Evolutionary conservation across 139 green algal genomes (phyloP).

Genomic region (Chlamydomonas sphaeroides): DNA sequence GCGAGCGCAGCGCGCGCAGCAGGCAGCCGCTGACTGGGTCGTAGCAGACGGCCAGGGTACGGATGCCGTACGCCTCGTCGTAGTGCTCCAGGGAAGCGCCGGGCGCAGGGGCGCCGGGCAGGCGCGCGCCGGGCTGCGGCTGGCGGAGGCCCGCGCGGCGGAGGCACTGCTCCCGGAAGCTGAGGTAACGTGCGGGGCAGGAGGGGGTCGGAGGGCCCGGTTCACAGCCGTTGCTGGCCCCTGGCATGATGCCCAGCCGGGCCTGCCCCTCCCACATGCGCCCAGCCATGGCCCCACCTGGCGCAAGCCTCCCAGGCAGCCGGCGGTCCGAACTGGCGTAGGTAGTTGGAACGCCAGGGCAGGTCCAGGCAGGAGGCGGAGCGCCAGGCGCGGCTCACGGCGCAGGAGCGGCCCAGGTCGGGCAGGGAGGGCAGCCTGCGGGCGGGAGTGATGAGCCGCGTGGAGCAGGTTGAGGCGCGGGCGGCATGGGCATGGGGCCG

Average conservation of each 20-base stretch:
- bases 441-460: background rate
- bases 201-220: background rate
- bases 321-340: background rate
- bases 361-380: background rate
- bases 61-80: slow-evolving; percentile 8
- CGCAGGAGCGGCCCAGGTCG: background rate
- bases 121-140: background rate
- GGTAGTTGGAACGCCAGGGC: background rate
- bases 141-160: background rate
- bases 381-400: slow-evolving; percentile 5
- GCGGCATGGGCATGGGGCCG: no score
- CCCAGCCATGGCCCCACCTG: slow-evolving; percentile 8
- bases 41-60: slow-evolving; percentile 19
- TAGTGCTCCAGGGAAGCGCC: background rate
- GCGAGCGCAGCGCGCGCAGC: background rate
- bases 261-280: no score
- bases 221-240: no score
- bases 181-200: background rate
- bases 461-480: no score
- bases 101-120: background rate
- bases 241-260: no score
- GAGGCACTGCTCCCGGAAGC: slow-evolving; percentile 9
- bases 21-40: background rate
- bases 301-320: background rate
- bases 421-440: background rate